These are phyloP conservation scores for Petunia hybrid DNA, from an alignment of 305 asterid species.

Conservation along the genomic window DNA sequence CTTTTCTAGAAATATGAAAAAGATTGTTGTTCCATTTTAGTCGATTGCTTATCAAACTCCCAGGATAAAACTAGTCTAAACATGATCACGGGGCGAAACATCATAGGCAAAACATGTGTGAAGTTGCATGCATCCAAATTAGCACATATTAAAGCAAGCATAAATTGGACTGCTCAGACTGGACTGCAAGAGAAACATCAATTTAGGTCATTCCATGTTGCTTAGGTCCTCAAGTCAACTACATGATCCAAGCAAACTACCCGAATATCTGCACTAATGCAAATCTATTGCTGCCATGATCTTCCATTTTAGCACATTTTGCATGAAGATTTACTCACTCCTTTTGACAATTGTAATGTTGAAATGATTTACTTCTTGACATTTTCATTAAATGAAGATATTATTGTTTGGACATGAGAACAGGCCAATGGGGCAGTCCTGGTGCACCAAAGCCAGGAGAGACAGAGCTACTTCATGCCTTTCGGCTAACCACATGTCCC, in stretches of 20 bases:
- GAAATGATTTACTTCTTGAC: slow-evolving; percentile 9
- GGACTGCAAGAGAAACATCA: not conserved
- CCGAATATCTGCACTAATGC: not conserved
- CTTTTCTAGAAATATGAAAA: slow-evolving; percentile 4
- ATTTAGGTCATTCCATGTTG: not conserved
- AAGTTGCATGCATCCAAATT: not conserved
- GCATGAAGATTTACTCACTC: not conserved
- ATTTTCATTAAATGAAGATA: not conserved
- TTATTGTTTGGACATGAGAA: not conserved
- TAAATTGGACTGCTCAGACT: not conserved
- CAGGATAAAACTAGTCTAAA: not conserved
- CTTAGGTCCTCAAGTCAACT: not conserved
- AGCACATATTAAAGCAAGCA: not conserved
- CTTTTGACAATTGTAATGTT: not conserved
- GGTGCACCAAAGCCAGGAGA: not conserved
- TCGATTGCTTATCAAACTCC: not conserved
- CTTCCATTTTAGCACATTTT: slow-evolving; percentile 10
- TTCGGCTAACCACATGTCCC: not conserved
- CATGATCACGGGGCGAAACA: not conserved
- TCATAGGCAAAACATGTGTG: not conserved
- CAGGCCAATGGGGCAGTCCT: not conserved
- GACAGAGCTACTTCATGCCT: not conserved
- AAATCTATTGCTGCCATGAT: not conserved
- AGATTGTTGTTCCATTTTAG: not conserved
- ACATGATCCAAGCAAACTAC: too few relatives aligned